These are phyloP conservation scores for Picea glauca DNA, from an alignment of 75 land plant species.

Conservation along the genomic window DNA sequence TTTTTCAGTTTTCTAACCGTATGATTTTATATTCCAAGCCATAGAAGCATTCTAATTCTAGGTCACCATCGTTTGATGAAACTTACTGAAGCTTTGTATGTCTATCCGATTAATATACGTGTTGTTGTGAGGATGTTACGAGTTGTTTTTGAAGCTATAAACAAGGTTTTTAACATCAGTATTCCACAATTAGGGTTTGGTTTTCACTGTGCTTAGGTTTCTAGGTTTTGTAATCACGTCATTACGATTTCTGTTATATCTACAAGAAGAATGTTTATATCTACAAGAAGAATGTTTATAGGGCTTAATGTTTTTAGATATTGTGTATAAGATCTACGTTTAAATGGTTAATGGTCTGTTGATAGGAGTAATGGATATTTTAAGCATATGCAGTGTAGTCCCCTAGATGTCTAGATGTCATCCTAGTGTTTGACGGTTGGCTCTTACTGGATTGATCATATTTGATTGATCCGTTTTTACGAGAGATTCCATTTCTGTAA, in stretches of 20 bases:
- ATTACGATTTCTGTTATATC: too few relatives aligned
- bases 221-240: too few relatives aligned
- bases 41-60: not conserved
- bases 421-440: not conserved
- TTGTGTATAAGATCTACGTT: not conserved
- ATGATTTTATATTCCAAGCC: not conserved
- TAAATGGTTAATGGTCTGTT: not conserved
- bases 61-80: too few relatives aligned
- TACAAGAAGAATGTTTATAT: not conserved
- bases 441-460: too few relatives aligned
- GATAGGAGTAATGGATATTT: not conserved
- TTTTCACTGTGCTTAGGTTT: not conserved
- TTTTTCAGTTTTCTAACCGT: not conserved
- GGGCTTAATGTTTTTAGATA: not conserved
- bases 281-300: not conserved
- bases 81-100: too few relatives aligned
- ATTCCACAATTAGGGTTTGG: not conserved
- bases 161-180: too few relatives aligned
- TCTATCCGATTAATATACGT: too few relatives aligned
- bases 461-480: too few relatives aligned
- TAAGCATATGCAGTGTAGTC: not conserved
- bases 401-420: not conserved
- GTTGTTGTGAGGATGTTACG: too few relatives aligned
- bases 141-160: too few relatives aligned
- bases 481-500: too few relatives aligned